Conservation (phyloP, 345 rosid genomes). For the Combretum micranthum region DNA sequence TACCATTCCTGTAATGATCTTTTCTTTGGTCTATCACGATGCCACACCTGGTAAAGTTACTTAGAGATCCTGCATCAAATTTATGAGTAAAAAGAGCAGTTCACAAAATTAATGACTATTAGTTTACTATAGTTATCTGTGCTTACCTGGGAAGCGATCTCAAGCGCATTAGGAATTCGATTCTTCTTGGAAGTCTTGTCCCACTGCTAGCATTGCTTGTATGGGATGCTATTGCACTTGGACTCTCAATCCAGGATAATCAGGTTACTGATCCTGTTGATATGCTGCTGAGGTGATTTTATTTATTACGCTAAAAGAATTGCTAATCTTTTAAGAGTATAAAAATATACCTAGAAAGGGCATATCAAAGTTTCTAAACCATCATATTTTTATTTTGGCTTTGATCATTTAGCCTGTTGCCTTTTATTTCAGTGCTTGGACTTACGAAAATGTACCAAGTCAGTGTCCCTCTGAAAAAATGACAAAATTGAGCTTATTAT, state of each 20-base stretch:
- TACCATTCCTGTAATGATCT: conserved; percentile 52
- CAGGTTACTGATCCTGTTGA: conserved; percentile 45
- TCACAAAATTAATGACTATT: not conserved
- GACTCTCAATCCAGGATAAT: conserved; percentile 31
- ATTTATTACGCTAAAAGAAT: not conserved
- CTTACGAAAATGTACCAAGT: not conserved
- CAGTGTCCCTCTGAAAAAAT: not conserved
- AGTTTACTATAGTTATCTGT: conserved; percentile 42
- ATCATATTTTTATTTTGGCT: too few relatives aligned
- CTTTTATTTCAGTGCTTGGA: too few relatives aligned
- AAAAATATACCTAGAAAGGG: too few relatives aligned
- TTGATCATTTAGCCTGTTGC: too few relatives aligned
- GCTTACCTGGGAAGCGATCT: conserved; percentile 60
- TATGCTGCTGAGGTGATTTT: conserved; percentile 35
- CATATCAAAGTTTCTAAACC: too few relatives aligned
- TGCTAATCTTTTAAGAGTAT: too few relatives aligned
- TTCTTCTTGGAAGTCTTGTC: conserved; percentile 46
- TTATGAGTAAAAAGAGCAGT: not conserved
- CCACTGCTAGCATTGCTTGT: conserved; percentile 51
- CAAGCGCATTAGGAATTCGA: conserved; percentile 34
- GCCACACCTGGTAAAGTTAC: conserved; percentile 37
- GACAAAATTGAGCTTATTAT: not conserved
- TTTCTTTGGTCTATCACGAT: conserved; percentile 59
- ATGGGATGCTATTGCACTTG: conserved; percentile 52
- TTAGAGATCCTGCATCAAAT: not conserved